Base-by-base conservation (phyloP, 257 asterid species). In the Ligustrum vulgare region DNA sequence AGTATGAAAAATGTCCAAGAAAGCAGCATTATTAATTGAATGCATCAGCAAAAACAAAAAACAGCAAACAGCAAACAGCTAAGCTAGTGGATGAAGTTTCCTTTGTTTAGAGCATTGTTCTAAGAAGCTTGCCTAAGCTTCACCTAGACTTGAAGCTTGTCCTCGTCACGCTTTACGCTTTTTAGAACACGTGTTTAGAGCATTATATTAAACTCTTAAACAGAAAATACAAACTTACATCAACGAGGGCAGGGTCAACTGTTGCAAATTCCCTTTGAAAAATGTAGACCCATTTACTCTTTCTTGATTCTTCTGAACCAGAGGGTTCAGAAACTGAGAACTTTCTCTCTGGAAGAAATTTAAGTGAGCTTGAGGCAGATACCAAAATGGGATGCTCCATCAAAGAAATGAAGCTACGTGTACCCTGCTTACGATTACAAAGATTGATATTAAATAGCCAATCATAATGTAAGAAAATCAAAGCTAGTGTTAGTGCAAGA, bases 251-350 rank as follows among this genome's bases (percentile, higher is more conserved):
- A 43, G 98, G 97, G 81, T 93, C 89, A 35, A 95, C 98, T 2
- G 97, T 91, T 65, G 97, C 99, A 76, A 84, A 95, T 75, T 95
- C 99, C 85, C 92, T 87, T 77, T 95, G 99, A 84, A 90, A 90
- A 83, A 95, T 49, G 80, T 91, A 91, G 73, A 93, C 90, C 83
- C 82, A 88, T 87, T 84, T 93, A 74, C 85, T 51, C 67, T 37
- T 72, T 77, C 73, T 74, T 20, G 83, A 75, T 70, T 56, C 25
- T 36, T 62, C 84, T 28, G 83, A 78, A 81, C 78, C 78, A 77
- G 87, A 72, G 65, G 41, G 71, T 67, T 75, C 82, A 63, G 82
- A 76, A 79, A 74, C 76, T 15, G 99, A 89, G 37, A 93, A 75
- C 78, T 80, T 89, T 79, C 82, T 87, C 87, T 91, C 89, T 2